Evolutionary conservation across 352 stramenopile species (phyloP).

Genomic region (Phytopythium vexans): DNA sequence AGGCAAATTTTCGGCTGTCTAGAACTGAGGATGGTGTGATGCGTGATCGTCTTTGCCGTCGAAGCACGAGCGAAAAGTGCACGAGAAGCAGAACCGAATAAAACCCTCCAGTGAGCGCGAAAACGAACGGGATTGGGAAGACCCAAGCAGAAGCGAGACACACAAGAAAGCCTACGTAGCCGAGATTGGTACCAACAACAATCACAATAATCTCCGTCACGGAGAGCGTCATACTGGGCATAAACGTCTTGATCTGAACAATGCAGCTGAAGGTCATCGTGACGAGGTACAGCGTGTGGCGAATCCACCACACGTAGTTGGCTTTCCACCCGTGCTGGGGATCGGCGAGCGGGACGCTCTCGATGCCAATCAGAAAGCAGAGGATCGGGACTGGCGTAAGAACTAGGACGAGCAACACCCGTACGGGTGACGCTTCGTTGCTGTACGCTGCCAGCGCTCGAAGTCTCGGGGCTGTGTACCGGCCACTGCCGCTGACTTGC

Average conservation of each 20-base stretch:
- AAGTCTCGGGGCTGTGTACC: conserved; percentile 2
- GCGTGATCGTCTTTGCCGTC: conserved; percentile 2
- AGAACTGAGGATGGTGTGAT: too few relatives aligned
- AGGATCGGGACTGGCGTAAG: conserved; percentile 2
- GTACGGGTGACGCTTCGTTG: background rate
- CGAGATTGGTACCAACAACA: background rate
- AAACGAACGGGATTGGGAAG: conserved; percentile 24
- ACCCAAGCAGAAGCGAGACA: conserved; percentile 14
- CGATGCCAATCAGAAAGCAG: conserved; percentile 2
- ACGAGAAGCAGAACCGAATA: conserved; percentile 11
- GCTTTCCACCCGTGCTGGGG: background rate
- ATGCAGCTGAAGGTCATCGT: background rate
- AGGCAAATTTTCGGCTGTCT: background rate
- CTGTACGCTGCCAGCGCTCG: background rate
- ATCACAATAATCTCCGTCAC: background rate
- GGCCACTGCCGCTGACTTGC: conserved; percentile 2
- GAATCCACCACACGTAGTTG: conserved; percentile 4
- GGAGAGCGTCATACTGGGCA: background rate
- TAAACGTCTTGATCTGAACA: conserved; percentile 1
- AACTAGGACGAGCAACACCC: background rate
- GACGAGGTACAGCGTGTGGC: conserved; percentile 1
- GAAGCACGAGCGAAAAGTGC: conserved; percentile 4
- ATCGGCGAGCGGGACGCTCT: background rate
- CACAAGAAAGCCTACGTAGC: conserved; percentile 19
- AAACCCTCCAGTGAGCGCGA: conserved; percentile 15